These are phyloP conservation scores for Verbena officinalis DNA, from an alignment of 257 asterid genomes.

Conservation along the genomic window DNA sequence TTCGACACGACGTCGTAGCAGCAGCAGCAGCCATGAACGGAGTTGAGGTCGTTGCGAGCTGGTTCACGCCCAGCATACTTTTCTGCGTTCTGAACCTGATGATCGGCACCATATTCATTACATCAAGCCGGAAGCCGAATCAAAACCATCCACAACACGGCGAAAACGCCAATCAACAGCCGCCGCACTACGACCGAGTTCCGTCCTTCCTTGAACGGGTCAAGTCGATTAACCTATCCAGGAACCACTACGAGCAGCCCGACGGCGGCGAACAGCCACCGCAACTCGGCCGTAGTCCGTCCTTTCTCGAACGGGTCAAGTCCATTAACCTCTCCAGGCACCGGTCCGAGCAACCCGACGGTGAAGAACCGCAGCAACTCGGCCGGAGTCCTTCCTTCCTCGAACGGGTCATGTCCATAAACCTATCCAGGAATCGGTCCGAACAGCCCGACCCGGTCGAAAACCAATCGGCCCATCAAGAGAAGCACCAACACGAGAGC, in stretches of 20 bases:
- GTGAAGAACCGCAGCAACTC: slow-evolving; percentile 14
- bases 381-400: slow-evolving; percentile 32
- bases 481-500: neutral
- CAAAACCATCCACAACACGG: neutral
- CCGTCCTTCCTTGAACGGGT: slow-evolving; percentile 38
- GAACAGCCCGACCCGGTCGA: slow-evolving; percentile 1
- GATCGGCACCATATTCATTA: slow-evolving; percentile 50
- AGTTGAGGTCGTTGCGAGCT: slow-evolving; percentile 35
- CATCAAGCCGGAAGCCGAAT: slow-evolving; percentile 38
- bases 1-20: slow-evolving; percentile 24
- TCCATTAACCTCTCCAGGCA: slow-evolving; percentile 35
- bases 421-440: slow-evolving; percentile 26
- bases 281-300: slow-evolving; percentile 28
- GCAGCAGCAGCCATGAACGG: slow-evolving; percentile 24
- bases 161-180: neutral
- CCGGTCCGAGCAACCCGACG: slow-evolving; percentile 6
- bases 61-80: slow-evolving; percentile 55
- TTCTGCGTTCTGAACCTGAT: slow-evolving; percentile 62
- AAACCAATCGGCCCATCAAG: slow-evolving; percentile 17
- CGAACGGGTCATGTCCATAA: slow-evolving; percentile 39
- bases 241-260: slow-evolving; percentile 8
- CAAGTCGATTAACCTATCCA: slow-evolving; percentile 37
- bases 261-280: neutral
- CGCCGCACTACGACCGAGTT: slow-evolving; percentile 21
- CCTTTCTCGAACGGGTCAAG: slow-evolving; percentile 36